Conservation (phyloP, 1,284 basidiomycete species). For the Tilletia indica region DNA sequence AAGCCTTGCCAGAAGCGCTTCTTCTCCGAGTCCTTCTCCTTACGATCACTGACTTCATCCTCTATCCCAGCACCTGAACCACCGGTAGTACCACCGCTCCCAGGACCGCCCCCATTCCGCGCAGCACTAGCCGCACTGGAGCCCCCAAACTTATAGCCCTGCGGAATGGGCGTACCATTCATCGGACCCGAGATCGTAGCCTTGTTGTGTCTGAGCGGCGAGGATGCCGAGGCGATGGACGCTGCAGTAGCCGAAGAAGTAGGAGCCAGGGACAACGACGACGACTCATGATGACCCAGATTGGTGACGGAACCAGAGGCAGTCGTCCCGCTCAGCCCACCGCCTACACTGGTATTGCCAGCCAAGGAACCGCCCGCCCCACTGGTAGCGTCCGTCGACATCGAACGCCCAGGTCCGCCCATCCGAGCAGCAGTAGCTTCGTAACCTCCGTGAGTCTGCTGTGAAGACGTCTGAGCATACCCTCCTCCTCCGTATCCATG, state of each 20-base stretch:
- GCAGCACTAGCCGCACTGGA: neutral
- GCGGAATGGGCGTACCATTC: conserved; percentile 78
- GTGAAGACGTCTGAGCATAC: conserved; percentile 67
- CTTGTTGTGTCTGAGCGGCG: conserved; percentile 58
- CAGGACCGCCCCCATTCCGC: neutral
- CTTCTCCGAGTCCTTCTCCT: conserved; percentile 43
- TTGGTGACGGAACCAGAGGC: neutral
- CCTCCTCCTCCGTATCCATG: neutral
- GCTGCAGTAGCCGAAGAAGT: neutral
- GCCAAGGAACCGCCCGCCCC: neutral
- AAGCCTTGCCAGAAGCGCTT: conserved; percentile 50
- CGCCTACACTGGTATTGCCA: neutral
- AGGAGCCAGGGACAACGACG: neutral
- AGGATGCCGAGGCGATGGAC: neutral
- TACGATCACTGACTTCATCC: neutral
- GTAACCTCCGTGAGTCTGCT: neutral
- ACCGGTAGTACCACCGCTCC: neutral
- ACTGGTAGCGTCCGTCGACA: neutral
- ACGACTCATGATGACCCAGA: neutral
- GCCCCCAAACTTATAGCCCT: conserved; percentile 75
- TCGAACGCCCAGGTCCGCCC: neutral
- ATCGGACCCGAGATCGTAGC: conserved; percentile 86
- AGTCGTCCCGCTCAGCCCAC: neutral
- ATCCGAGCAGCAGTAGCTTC: conserved; percentile 4
- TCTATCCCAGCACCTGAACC: neutral